phyloP scores from a whole-genome alignment of 2,329 filamentous ascomycete species.

The Pestalotiopsis fici region DNA sequence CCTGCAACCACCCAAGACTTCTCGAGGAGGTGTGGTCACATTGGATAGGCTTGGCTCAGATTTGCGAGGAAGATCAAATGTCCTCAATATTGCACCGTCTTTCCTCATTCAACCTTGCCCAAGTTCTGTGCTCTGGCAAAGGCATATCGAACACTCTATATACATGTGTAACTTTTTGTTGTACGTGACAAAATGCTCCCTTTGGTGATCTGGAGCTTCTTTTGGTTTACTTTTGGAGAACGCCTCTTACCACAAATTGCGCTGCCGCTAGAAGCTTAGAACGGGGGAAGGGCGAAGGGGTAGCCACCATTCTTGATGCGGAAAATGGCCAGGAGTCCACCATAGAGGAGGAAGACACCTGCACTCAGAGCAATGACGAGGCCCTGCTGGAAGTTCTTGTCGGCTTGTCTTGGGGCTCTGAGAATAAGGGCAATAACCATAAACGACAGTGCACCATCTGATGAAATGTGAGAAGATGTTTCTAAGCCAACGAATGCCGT shows the following conservation, averaged over 20 bases:
- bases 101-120: not conserved
- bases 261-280: constrained; percentile 45
- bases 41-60: not conserved
- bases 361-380: constrained; percentile 79
- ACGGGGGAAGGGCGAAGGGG: constrained; percentile 91
- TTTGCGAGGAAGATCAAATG: not conserved
- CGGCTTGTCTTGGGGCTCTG: constrained; percentile 86
- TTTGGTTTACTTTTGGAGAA: not conserved
- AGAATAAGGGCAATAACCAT: constrained; percentile 87
- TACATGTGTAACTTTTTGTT: not conserved
- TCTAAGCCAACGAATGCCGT: not conserved
- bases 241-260: not conserved
- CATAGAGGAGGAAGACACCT: constrained; percentile 82
- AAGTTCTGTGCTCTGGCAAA: not conserved
- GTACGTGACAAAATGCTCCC: not conserved
- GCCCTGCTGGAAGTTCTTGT: constrained; percentile 76
- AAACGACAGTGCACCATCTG: constrained; percentile 76
- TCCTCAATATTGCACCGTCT: not conserved
- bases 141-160: constrained; percentile 1
- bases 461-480: constrained; percentile 20
- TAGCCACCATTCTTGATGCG: constrained; percentile 93
- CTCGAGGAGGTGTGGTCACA: not conserved
- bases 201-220: not conserved
- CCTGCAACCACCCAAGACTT: not conserved
- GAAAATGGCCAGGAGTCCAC: constrained; percentile 92